These are phyloP conservation scores for Vinca minor DNA, from an alignment of 257 asterid genomes.

Conservation along the genomic window DNA sequence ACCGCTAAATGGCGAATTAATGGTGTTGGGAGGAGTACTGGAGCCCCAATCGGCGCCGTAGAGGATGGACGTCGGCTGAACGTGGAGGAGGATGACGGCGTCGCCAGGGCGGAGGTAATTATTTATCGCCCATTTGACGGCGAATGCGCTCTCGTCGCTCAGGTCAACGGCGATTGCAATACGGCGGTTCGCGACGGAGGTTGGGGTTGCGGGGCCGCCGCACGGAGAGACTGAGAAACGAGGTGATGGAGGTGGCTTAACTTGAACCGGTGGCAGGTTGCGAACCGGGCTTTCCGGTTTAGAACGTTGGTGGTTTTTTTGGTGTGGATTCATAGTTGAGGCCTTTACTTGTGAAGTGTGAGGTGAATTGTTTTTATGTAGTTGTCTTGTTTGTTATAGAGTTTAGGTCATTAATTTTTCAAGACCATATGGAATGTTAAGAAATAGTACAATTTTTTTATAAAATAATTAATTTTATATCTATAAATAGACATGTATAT, in stretches of 20 bases:
- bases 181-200: slow-evolving; percentile 34
- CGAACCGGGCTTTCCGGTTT: slow-evolving; percentile 17
- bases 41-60: slow-evolving; percentile 54
- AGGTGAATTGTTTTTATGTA: neutral
- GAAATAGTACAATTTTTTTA: too few relatives aligned
- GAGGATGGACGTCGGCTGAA: slow-evolving; percentile 36
- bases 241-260: slow-evolving; percentile 25
- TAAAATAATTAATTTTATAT: too few relatives aligned
- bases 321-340: slow-evolving; percentile 19
- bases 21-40: slow-evolving; percentile 15
- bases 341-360: neutral
- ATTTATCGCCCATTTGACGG: slow-evolving; percentile 47
- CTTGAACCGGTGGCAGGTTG: slow-evolving; percentile 25
- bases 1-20: neutral
- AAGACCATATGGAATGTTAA: neutral
- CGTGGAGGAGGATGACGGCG: slow-evolving; percentile 43
- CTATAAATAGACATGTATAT: too few relatives aligned
- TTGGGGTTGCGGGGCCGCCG: slow-evolving; percentile 17
- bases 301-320: slow-evolving; percentile 11
- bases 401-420: neutral
- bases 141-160: slow-evolving; percentile 50
- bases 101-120: slow-evolving; percentile 52
- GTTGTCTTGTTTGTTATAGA: neutral
- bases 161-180: slow-evolving; percentile 51
- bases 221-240: slow-evolving; percentile 23